Conservation (phyloP, 108 stramenopile species). For the Skeletonema tropicum region DNA sequence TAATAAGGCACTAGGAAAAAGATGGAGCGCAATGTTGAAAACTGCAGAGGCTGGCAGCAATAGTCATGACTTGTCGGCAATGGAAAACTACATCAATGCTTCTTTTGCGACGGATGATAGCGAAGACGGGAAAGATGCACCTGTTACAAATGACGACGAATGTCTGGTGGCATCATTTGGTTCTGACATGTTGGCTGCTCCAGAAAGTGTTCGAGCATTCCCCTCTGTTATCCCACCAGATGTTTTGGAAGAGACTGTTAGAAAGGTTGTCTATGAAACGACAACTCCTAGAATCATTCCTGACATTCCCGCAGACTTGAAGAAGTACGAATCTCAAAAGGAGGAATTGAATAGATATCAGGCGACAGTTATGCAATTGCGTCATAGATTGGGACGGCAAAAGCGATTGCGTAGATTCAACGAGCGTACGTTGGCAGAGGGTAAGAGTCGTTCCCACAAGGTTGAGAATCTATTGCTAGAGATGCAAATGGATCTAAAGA, state of each 20-base stretch:
- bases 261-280: conserved; percentile 54
- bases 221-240: conserved; percentile 50
- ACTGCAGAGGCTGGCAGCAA: conserved; percentile 52
- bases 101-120: conserved; percentile 3
- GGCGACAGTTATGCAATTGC: conserved; percentile 63
- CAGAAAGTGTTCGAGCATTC: conserved; percentile 51
- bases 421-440: conserved; percentile 56
- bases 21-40: conserved; percentile 72
- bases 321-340: conserved; percentile 62
- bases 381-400: conserved; percentile 72
- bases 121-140: conserved; percentile 15
- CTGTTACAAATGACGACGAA: conserved; percentile 15
- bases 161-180: conserved; percentile 59
- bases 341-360: conserved; percentile 60
- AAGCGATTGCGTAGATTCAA: conserved; percentile 73
- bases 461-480: conserved; percentile 73
- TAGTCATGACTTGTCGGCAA: conserved; percentile 59
- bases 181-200: conserved; percentile 66
- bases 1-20: conserved; percentile 57
- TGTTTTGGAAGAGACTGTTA: conserved; percentile 59
- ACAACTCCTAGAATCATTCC: conserved; percentile 56
- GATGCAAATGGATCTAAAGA: conserved; percentile 81
- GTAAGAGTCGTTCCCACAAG: conserved; percentile 58
- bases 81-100: conserved; percentile 40
- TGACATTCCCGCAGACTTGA: conserved; percentile 55